Evolutionary conservation across 768 basidiomycete genomes (phyloP).

Genomic region (Erythrobasidium yunnanense): DNA sequence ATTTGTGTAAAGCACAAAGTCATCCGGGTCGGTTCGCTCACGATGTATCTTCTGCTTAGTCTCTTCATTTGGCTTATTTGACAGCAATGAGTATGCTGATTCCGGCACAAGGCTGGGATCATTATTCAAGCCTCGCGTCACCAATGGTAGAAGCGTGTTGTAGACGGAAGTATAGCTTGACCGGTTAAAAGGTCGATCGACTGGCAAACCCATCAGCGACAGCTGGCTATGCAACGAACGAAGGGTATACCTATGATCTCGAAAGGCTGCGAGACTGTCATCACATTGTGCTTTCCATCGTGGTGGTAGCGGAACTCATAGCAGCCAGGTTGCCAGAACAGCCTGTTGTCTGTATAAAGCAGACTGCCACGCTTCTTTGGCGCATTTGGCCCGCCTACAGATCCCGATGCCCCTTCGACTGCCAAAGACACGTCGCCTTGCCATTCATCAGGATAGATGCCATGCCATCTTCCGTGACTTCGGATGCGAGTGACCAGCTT

Average conservation of each 20-base stretch:
- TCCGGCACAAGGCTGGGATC: conserved; percentile 41
- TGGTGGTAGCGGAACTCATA: conserved; percentile 94
- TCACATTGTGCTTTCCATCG: conserved; percentile 93
- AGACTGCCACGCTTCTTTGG: conserved; percentile 46
- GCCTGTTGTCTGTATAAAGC: conserved; percentile 61
- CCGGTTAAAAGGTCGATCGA: conserved; percentile 54
- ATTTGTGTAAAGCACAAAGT: conserved; percentile 88
- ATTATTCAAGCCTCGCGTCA: conserved; percentile 42
- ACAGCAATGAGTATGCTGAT: background rate
- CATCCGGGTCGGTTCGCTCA: conserved; percentile 64
- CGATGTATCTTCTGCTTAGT: conserved; percentile 7
- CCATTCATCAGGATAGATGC: conserved; percentile 84
- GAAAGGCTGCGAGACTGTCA: conserved; percentile 70
- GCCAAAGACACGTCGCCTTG: conserved; percentile 64
- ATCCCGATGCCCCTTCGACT: conserved; percentile 22
- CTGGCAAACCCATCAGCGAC: conserved; percentile 43
- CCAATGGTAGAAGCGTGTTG: conserved; percentile 38
- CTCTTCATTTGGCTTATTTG: conserved; percentile 25
- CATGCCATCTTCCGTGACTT: conserved; percentile 82
- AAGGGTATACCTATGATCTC: conserved; percentile 68
- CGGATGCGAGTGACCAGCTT: conserved; percentile 70
- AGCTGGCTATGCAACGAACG: conserved; percentile 13
- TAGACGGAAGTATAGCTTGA: conserved; percentile 60
- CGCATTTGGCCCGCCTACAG: conserved; percentile 40
- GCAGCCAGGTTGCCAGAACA: conserved; percentile 74